Base-by-base conservation (phyloP, 108 stramenopile genomes). In the Cyclotella baltica region DNA sequence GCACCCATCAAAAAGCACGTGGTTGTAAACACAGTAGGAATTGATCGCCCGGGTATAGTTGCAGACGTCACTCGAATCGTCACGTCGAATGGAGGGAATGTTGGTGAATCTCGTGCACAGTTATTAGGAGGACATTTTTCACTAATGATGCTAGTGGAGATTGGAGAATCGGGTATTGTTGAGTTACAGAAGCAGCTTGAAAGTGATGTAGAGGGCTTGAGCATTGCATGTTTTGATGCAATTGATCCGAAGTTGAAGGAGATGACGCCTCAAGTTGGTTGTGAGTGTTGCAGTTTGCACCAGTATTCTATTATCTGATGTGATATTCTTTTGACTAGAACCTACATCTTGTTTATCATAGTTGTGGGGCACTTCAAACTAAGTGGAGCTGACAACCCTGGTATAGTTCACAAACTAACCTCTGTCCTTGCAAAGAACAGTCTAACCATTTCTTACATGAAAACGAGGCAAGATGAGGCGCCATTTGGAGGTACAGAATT, bases 341-440 rank as follows among this genome's bases (percentile, higher is more conserved):
- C 23, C 23, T 56, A 55, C 34, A 13, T 22, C 5, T 35, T 18
- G 34, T 20, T 11, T 38, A 33, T 4, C 11, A 70, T 30, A 79
- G 78, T 79, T 47, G 36, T 76, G 11, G 88, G 86, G 35, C 48
- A 64, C 8, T 89, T 89, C 78, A 47, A 50, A 67, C 48, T 89
- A 30, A 76, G 71, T 23, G 92, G 92, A 29, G 89, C 92, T n/a
- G 90, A 93, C 61, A 69, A 93, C 75, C 88, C 89, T 1, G 92
- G 92, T 1, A 87, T 90, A 50, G 90, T 93, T 23, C 87, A 93
- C 80, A 85, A 87, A 71, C 80, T 93, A 8, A 90, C 89, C 33
- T 78, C 81, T 0, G 63, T 89, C 40, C 70, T 93, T 56, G 87
- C 90, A 23, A 81, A 81, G 3, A 65, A 90, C 67, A 82, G 81